Conservation (phyloP, 2,329 filamentous ascomycete genomes). For the Colletotrichum orchidophilum region DNA sequence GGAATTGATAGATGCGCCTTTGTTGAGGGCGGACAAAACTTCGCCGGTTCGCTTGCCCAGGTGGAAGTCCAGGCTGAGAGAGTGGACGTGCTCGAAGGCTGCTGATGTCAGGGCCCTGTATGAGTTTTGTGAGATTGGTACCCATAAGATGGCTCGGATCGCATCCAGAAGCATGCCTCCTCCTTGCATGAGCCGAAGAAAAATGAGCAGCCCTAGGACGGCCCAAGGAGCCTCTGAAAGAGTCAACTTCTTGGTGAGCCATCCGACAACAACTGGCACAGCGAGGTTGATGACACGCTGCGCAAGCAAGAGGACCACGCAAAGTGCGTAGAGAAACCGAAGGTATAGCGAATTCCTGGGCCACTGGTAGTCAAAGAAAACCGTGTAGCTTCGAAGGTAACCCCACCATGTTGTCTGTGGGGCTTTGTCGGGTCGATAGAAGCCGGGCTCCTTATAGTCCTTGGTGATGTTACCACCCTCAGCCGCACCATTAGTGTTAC, state of each 20-base stretch:
- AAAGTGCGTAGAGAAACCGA: constrained; percentile 82
- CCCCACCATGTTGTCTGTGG: constrained; percentile 96
- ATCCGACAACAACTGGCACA: constrained; percentile 83
- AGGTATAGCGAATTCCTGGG: constrained; percentile 80
- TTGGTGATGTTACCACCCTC: constrained; percentile 52
- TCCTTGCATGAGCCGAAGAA: constrained; percentile 85
- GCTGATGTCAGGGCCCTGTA: constrained; percentile 94
- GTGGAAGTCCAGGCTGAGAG: constrained; percentile 94
- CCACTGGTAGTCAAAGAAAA: constrained; percentile 98
- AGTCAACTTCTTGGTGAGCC: constrained; percentile 77
- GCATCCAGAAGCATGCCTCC: constrained; percentile 88
- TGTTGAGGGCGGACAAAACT: constrained; percentile 93
- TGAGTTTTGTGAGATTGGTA: constrained; percentile 95
- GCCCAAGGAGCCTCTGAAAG: constrained; percentile 70
- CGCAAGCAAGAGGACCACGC: constrained; percentile 80
- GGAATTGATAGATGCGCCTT: constrained; percentile 94
- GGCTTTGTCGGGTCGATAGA: constrained; percentile 87
- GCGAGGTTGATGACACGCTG: constrained; percentile 88
- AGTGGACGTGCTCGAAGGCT: constrained; percentile 96
- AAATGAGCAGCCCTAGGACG: constrained; percentile 74
- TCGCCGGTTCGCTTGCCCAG: constrained; percentile 96
- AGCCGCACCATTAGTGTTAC: constrained; percentile 47
- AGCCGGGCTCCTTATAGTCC: constrained; percentile 75
- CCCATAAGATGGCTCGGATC: constrained; percentile 86
- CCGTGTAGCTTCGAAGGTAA: constrained; percentile 88